Percentiles rank a stretch among this genome's conserved stretches.
These are phyloP conservation scores for Colletotrichum kahawae DNA, from an alignment of 2,329 filamentous ascomycete species.

Conservation along the genomic window DNA sequence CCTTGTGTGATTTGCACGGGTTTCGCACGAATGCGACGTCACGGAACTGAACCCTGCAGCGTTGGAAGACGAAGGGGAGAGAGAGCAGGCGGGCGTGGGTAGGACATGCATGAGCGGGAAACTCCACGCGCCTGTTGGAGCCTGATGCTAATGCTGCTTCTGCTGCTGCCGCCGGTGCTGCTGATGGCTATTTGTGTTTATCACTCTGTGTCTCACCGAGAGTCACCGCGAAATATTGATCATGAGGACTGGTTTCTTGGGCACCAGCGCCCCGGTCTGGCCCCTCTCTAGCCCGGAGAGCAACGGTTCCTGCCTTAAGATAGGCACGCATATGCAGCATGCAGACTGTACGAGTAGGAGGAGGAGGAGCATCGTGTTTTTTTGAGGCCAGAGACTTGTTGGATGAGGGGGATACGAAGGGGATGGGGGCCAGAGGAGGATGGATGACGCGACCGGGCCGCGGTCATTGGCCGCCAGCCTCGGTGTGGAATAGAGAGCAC, in stretches of 20 bases:
- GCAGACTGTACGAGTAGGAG: neutral
- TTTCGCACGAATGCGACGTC: neutral
- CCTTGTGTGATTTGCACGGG: neutral
- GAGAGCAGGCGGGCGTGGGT: neutral
- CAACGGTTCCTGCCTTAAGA: neutral
- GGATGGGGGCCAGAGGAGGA: neutral
- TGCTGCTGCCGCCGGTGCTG: neutral
- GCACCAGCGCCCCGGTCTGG: neutral
- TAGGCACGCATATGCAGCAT: neutral
- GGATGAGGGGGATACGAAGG: neutral
- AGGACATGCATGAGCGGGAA: neutral
- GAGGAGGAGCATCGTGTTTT: neutral
- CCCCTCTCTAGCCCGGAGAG: neutral
- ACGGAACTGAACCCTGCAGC: neutral
- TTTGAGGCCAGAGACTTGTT: neutral
- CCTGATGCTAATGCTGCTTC: neutral
- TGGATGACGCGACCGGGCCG: neutral
- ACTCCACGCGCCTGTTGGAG: neutral
- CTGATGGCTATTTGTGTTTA: neutral
- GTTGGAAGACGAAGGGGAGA: neutral
- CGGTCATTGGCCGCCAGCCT: neutral
- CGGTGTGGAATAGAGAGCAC: neutral
- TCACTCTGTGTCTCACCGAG: neutral
- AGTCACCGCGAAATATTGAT: neutral
- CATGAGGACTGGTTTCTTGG: neutral